Conservation (phyloP, 305 asterid genomes). For the Solanum hybrid region DNA sequence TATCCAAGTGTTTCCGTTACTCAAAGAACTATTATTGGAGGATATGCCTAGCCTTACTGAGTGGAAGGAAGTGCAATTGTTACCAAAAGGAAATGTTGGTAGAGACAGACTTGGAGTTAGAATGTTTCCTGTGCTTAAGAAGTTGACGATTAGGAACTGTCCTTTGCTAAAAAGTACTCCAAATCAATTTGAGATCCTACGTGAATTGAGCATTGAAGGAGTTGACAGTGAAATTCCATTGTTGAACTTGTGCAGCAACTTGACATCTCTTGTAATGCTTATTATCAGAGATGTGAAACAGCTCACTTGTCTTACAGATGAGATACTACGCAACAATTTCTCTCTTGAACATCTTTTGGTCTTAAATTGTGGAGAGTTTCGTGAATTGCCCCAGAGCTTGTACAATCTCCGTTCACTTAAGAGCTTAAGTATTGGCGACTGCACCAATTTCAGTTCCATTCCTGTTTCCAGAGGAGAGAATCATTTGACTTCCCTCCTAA, state of each 20-base stretch:
- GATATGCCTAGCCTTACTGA: neutral
- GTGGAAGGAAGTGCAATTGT: neutral
- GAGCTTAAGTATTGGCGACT: neutral
- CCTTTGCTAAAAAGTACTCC: neutral
- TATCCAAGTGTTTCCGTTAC: neutral
- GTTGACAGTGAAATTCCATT: neutral
- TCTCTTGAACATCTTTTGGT: neutral
- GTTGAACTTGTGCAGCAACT: neutral
- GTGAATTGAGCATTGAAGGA: neutral
- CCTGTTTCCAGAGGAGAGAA: neutral
- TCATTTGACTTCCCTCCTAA: neutral
- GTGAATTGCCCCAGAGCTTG: neutral
- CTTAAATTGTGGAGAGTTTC: neutral
- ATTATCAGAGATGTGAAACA: neutral
- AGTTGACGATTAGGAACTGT: neutral
- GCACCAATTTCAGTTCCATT: neutral
- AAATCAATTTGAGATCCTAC: neutral
- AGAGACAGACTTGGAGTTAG: neutral
- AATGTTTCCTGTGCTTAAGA: neutral
- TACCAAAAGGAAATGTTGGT: neutral
- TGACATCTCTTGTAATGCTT: neutral
- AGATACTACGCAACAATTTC: neutral
- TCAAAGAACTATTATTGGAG: neutral
- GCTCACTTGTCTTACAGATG: neutral
- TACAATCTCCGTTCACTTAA: neutral